These are phyloP conservation scores for Peribolospora kevripleyi DNA, from an alignment of 768 basidiomycete species.

Conservation along the genomic window DNA sequence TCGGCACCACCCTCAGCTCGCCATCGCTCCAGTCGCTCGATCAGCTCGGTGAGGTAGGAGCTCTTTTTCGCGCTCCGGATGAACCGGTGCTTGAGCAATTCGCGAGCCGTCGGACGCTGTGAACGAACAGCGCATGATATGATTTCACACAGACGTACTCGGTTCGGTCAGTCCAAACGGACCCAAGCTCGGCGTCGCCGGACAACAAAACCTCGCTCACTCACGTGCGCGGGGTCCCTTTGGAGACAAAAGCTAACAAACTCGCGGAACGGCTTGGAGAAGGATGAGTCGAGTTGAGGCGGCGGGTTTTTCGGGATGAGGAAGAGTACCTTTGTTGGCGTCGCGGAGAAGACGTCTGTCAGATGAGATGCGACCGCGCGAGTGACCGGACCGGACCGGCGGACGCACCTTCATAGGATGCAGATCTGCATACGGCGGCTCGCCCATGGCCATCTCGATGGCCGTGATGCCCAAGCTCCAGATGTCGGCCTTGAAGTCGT, in stretches of 20 bases:
- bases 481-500: constrained; percentile 96
- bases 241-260: constrained; percentile 84
- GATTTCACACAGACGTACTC: too few relatives aligned
- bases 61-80: constrained; percentile 86
- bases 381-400: background rate
- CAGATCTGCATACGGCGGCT: constrained; percentile 91
- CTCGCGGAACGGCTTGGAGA: constrained; percentile 78
- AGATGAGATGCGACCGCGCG: too few relatives aligned
- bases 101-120: constrained; percentile 80
- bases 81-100: constrained; percentile 89
- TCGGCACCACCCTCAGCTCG: constrained; percentile 59
- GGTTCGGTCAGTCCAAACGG: too few relatives aligned
- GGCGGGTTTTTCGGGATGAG: constrained; percentile 95
- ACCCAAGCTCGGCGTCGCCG: too few relatives aligned
- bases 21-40: constrained; percentile 85
- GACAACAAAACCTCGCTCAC: constrained; percentile 13
- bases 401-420: constrained; percentile 87
- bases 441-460: constrained; percentile 89
- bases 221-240: constrained; percentile 71
- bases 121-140: background rate
- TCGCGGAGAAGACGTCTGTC: background rate
- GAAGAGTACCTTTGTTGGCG: constrained; percentile 58
- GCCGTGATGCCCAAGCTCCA: constrained; percentile 96
- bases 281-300: constrained; percentile 51
- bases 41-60: constrained; percentile 77